These are phyloP conservation scores for Aegilops tauschii DNA, from an alignment of 176 grass and related monocot genomes.

Conservation along the genomic window DNA sequence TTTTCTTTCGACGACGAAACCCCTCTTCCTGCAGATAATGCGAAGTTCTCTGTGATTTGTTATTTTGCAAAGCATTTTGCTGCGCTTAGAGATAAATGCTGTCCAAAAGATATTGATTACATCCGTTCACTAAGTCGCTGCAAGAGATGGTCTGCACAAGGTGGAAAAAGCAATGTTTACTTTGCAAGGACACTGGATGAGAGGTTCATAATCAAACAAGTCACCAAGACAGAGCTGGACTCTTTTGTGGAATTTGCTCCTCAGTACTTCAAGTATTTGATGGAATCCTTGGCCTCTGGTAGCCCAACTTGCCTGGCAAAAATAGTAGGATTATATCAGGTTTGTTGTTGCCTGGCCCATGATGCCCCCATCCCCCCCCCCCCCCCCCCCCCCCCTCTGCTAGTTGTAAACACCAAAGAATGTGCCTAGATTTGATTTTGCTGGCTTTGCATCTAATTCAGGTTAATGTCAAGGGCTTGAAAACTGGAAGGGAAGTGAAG, in stretches of 20 bases:
- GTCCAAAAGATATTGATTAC: slow-evolving; percentile 79
- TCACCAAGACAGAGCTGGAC: slow-evolving; percentile 86
- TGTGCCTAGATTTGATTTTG: slow-evolving; percentile 15
- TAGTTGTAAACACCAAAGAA: not conserved
- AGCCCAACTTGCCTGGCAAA: slow-evolving; percentile 90
- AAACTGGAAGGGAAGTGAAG: slow-evolving; percentile 71
- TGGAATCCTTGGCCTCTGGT: slow-evolving; percentile 59
- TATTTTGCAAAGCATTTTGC: slow-evolving; percentile 93
- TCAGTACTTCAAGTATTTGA: slow-evolving; percentile 85
- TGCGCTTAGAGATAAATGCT: slow-evolving; percentile 72
- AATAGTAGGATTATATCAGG: slow-evolving; percentile 95
- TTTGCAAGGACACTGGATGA: slow-evolving; percentile 96
- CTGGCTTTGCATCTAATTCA: slow-evolving; percentile 39
- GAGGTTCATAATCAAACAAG: slow-evolving; percentile 94
- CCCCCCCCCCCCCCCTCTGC: not conserved
- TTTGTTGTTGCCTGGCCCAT: slow-evolving; percentile 23
- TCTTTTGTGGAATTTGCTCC: slow-evolving; percentile 92
- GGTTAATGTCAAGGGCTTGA: slow-evolving; percentile 73
- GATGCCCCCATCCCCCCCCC: not conserved
- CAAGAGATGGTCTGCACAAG: slow-evolving; percentile 90
- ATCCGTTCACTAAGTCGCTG: slow-evolving; percentile 86
- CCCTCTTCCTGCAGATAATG: slow-evolving; percentile 68
- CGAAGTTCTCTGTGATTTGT: slow-evolving; percentile 80
- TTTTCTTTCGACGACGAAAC: slow-evolving; percentile 81
- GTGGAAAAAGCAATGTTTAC: slow-evolving; percentile 99